Evolutionary conservation across 768 basidiomycete genomes (phyloP), one percentile per base, ranked within the genome.

Genomic region (Russula sp.): DNA sequence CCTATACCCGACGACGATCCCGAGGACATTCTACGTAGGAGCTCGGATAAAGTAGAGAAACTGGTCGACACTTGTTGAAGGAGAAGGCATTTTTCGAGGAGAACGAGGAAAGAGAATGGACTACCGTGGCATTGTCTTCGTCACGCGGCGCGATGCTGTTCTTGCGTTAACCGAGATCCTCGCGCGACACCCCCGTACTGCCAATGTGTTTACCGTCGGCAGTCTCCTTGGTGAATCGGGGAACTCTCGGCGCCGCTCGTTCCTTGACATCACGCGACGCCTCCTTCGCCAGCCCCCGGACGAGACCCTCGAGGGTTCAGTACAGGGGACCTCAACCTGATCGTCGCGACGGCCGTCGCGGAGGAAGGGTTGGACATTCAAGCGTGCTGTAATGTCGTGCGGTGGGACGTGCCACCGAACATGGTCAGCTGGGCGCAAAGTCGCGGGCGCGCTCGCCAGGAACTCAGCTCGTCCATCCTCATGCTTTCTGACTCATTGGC

Each of bases 281-380:
- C 76, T 89, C 26, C 67, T 80, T 24, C 80, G 78, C 55, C 77
- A 84, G 22, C 68, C 79, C 3, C 85, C 86, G 42, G 74, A 81
- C 7, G 79, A 83, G 26, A 85, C 83, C 0, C 76, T 94, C 7
- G 73, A 74, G 0, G 83, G 84, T 49, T 94, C 73, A 79, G 81
- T 54, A 78, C 80, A 1, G 90, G 90, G 8, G 82, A 85, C 54
- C 85, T 83, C 75, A 88, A 89, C 67, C 75, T 92, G 0, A 81
- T 93, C 60, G 73, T 93, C 4, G 85, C 88, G 1, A 92, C 92
- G 0, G 77, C 87, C 0, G 90, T 94, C 2, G 92, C 92, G 0
- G 92, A 94, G 71, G 92, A 94, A 72, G 92, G 91, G 0, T 80
- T 94, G 34, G 92, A 94, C 69, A 90, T 88, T 50, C 88, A 85